Evolutionary conservation across 2,329 filamentous ascomycete genomes (phyloP), one percentile per base, ranked within the genome.

Genomic region (Epichloe hybrida): DNA sequence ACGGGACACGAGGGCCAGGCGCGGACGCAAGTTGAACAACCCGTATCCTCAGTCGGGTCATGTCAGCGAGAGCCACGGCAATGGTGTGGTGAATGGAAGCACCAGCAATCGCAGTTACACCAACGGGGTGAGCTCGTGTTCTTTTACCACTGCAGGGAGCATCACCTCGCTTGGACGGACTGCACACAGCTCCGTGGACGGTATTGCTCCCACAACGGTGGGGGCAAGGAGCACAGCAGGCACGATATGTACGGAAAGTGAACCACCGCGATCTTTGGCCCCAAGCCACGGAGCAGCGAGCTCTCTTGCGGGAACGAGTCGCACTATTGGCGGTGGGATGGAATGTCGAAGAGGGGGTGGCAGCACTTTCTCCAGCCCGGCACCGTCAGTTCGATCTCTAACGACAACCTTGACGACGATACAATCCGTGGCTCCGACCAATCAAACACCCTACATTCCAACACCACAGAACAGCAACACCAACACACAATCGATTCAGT

Each of bases 31-130:
- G 61, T 83, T 84, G 66, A 95, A 95, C 73, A 91, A 91, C 63
- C 90, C 90, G n/a, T 96, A 96, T 62, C 87, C 87, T 8, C 77
- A 91, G 59, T 94, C 88, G 2, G 86, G 86, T 52, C 77, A 76
- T 43, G 62, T 80, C 52, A 57, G 61, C 51, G 54, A 63, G 39
- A 55, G 51, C 49, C 56, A 58, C 50, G 55, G 56, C 34, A 58
- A 58, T 50, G 52, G 53, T 27, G 54, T 55, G 27, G 53, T 48
- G 39, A 55, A 64, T 39, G 53, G 52, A 50, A 53, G 38, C 43
- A 17, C 23, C 38, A 15, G 55, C 52, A 54, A 55, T 27, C 57
- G 54, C 35, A 54, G 51, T 46, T 52, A 56, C 42, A 40, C 57
- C 50, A 61, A 64, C 51, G 59, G 57, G 59, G 72, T 71, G 52